Conservation (phyloP, 345 rosid species). For the Cardamine resedifolia region DNA sequence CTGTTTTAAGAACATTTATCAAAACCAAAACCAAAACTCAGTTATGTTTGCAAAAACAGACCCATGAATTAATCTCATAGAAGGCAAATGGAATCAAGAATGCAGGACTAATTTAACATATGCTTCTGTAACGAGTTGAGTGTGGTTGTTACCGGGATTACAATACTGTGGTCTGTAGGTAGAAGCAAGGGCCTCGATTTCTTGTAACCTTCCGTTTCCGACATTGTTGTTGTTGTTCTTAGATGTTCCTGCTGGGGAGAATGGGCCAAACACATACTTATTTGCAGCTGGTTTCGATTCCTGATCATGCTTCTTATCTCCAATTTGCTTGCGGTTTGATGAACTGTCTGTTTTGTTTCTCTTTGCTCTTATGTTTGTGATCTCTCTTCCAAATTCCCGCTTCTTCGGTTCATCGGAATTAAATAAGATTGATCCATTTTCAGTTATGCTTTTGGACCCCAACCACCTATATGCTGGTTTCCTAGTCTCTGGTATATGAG, state of each 20-base stretch:
- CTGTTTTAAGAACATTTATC: constrained; percentile 44
- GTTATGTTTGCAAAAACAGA: neutral
- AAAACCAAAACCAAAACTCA: neutral
- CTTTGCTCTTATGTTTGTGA: constrained; percentile 54
- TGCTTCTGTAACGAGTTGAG: neutral
- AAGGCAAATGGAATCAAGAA: constrained; percentile 5
- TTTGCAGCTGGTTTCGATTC: constrained; percentile 37
- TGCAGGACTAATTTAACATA: neutral
- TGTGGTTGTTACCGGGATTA: constrained; percentile 56
- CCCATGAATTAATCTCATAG: constrained; percentile 3
- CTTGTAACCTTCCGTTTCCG: constrained; percentile 37
- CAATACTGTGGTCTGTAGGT: constrained; percentile 58
- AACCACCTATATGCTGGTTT: constrained; percentile 84
- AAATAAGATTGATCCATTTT: constrained; percentile 22
- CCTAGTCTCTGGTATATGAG: constrained; percentile 67
- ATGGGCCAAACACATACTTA: constrained; percentile 67
- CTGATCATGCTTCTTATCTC: constrained; percentile 10
- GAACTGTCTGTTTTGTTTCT: constrained; percentile 46
- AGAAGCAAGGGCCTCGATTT: constrained; percentile 59
- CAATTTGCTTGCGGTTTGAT: constrained; percentile 32
- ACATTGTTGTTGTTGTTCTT: constrained; percentile 22
- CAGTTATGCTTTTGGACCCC: constrained; percentile 52
- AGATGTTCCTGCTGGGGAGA: constrained; percentile 46
- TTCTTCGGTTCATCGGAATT: constrained; percentile 50
- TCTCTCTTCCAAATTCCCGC: constrained; percentile 64